Conservation (phyloP, 2,329 filamentous ascomycete genomes). For the Stachybotrys chartarum region DNA sequence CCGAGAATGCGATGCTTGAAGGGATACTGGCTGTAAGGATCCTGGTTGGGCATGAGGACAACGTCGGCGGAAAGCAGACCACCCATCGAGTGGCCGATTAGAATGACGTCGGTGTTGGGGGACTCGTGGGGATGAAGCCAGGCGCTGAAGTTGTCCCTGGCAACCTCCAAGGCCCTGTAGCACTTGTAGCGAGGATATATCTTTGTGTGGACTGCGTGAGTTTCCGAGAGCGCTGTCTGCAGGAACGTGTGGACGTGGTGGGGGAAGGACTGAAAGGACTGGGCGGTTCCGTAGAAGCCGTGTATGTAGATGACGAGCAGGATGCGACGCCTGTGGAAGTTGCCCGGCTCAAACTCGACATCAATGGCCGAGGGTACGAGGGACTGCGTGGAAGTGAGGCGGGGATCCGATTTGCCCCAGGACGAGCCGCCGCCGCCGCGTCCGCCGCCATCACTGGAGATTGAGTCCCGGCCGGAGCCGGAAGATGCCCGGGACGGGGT, state of each 20-base stretch:
- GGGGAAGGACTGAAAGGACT: slow-evolving; percentile 81
- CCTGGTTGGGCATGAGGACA: slow-evolving; percentile 47
- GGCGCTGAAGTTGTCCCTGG: slow-evolving; percentile 72
- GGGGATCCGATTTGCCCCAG: slow-evolving; percentile 27
- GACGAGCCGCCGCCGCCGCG: background rate
- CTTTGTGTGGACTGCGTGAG: slow-evolving; percentile 79
- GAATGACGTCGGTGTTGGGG: slow-evolving; percentile 66
- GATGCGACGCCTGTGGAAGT: slow-evolving; percentile 35
- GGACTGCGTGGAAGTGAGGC: slow-evolving; percentile 41
- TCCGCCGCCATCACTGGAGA: background rate
- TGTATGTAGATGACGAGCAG: slow-evolving; percentile 80
- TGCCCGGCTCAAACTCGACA: background rate
- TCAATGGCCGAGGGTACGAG: slow-evolving; percentile 21
- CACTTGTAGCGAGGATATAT: slow-evolving; percentile 77
- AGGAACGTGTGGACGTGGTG: slow-evolving; percentile 77
- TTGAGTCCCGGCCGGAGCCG: background rate
- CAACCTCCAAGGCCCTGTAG: slow-evolving; percentile 62
- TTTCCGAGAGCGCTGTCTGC: slow-evolving; percentile 57
- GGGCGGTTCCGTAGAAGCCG: slow-evolving; percentile 84
- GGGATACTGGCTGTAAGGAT: slow-evolving; percentile 24
- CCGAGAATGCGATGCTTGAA: slow-evolving; percentile 74
- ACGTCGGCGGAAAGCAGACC: slow-evolving; percentile 78
- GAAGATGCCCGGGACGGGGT: background rate
- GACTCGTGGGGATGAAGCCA: slow-evolving; percentile 78
- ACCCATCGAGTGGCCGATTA: slow-evolving; percentile 87